These are phyloP conservation scores for Nemania abortiva DNA, from an alignment of 2,329 filamentous ascomycete species.

Conservation along the genomic window DNA sequence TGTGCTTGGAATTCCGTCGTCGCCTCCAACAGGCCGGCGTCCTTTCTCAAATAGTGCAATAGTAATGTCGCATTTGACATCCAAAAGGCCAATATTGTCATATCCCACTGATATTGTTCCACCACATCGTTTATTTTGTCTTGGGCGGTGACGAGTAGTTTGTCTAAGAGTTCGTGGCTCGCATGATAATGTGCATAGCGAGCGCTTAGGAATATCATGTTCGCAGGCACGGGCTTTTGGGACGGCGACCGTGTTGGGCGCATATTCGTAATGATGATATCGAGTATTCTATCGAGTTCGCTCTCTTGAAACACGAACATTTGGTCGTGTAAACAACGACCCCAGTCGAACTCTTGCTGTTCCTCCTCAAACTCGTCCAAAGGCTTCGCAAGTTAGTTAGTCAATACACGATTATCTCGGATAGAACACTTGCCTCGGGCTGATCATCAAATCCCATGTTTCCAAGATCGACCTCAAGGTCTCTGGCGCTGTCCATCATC, in stretches of 20 bases:
- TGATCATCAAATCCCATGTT: conserved; percentile 97
- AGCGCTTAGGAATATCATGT: conserved; percentile 95
- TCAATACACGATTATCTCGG: conserved; percentile 24
- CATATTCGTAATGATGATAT: conserved; percentile 98
- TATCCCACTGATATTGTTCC: conserved; percentile 97
- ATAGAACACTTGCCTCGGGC: conserved; percentile 75
- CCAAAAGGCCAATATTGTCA: conserved; percentile 99
- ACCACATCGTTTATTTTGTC: conserved; percentile 97
- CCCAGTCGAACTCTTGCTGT: conserved; percentile 95
- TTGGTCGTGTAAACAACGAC: conserved; percentile 92
- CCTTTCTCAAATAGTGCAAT: conserved; percentile 97
- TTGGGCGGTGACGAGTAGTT: conserved; percentile 86
- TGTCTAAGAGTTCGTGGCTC: conserved; percentile 83
- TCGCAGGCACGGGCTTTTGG: conserved; percentile 98
- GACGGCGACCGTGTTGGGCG: conserved; percentile 93
- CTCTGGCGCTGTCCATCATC: conserved; percentile 99
- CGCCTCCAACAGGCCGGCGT: conserved; percentile 80
- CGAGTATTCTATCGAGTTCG: conserved; percentile 90
- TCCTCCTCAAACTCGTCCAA: conserved; percentile 88
- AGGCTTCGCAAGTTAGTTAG: conserved; percentile 59
- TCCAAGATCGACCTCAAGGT: conserved; percentile 94
- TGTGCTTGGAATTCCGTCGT: conserved; percentile 93
- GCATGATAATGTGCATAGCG: conserved; percentile 98
- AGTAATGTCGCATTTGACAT: conserved; percentile 95
- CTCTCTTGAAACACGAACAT: conserved; percentile 99